These are phyloP conservation scores for Rhizopus stolonifer DNA, from an alignment of 371 early-diverging fungal genomes.

Conservation along the genomic window DNA sequence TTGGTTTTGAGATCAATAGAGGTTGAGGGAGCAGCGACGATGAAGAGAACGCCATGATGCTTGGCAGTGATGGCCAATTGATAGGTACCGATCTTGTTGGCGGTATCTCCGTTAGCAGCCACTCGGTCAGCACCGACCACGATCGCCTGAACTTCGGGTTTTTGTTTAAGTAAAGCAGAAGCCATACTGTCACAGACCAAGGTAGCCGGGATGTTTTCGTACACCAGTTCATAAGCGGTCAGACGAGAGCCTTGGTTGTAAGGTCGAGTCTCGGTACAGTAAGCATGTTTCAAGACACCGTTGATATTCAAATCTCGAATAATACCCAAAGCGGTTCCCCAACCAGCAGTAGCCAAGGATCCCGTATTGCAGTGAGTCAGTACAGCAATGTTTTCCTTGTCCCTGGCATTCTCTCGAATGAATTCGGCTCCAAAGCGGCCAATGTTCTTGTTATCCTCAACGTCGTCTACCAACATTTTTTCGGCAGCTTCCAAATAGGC, in stretches of 20 bases:
- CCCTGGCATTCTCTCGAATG: conserved; percentile 43
- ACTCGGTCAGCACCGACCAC: conserved; percentile 97
- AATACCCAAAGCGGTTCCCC: conserved; percentile 89
- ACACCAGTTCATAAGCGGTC: conserved; percentile 94
- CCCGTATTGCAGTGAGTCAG: conserved; percentile 98
- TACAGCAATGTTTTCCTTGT: conserved; percentile 57
- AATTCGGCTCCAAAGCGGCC: conserved; percentile 80
- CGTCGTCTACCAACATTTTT: conserved; percentile 83
- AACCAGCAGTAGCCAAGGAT: conserved; percentile 82
- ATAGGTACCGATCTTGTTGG: conserved; percentile 98
- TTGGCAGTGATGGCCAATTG: conserved; percentile 90
- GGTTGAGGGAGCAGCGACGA: conserved; percentile 95
- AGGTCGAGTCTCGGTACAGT: conserved; percentile 95
- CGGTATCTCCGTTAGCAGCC: conserved; percentile 95
- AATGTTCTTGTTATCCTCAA: conserved; percentile 87
- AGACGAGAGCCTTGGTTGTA: conserved; percentile 96
- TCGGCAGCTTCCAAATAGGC: conserved; percentile 78
- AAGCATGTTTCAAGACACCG: conserved; percentile 72
- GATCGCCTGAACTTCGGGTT: conserved; percentile 70
- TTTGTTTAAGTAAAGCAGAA: conserved; percentile 69
- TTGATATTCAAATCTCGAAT: conserved; percentile 74
- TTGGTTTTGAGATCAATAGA: conserved; percentile 79
- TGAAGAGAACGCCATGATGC: conserved; percentile 83
- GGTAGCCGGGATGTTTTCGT: conserved; percentile 88
- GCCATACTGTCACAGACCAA: conserved; percentile 93